Base-by-base conservation (phyloP, 352 stramenopile species). In the Hyaloperonospora arabidopsidis region DNA sequence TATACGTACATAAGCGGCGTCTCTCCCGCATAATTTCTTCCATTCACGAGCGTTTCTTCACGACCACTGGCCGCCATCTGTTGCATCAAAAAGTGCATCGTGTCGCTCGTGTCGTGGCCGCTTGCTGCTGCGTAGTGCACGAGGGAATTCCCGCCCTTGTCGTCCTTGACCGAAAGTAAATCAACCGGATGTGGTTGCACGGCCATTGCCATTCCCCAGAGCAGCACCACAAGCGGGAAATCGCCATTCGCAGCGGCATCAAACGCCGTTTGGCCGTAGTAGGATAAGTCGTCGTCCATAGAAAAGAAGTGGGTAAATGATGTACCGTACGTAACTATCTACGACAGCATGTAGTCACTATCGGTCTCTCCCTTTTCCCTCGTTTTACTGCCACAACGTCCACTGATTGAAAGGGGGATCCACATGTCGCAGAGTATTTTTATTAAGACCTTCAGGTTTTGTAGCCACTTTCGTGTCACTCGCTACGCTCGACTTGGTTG, bases 181-280 rank as follows among this genome's bases (percentile, higher is more conserved):
- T 90, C 76, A 1, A 68, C 68, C 3, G 72, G 70, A 44, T 63
- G 35, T 2, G 75, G 78, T 46, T 83, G 74, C 63, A 67, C 64
- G 8, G 79, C 82, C 64, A 88, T 80, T 5, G 79, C 76, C 79
- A 93, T 93, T 10, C 83, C 82, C 83, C 83, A 93, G 4, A 93
- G 66, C 51, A 93, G 64, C 45, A 93, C 83, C 15, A 93, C 76
- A 13, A 93, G 79, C 43, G 83, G 83, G 50, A 93, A 93, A 59
- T 93, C 79, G 22, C 82, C 82, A 59, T 89, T 89, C 18, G 77
- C 74, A 12, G 76, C 74, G 5, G 82, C 82, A n/a, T 67, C 69
- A 58, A 89, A 89, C 25, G 72, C 79, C 46, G 84, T 83, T 65
- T 87, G 79, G 2, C 76, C 79, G 50, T 86, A 70, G 69, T 86